Conservation (phyloP, 1,284 basidiomycete species). For the Clitocybe nebularis region DNA sequence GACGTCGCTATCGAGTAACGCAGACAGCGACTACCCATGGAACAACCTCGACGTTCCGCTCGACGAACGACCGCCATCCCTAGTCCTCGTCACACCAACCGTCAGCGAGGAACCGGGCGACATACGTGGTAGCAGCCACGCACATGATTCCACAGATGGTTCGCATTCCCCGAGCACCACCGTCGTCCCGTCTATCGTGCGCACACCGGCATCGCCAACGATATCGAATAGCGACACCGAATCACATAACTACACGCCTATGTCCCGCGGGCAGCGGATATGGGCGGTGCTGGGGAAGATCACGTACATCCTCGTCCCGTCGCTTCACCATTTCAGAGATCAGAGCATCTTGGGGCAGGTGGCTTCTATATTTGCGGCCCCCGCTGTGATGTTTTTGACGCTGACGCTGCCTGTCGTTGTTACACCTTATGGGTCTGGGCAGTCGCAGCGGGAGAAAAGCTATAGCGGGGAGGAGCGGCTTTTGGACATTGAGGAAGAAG, state of each 20-base stretch:
- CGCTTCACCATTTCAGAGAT: conserved; percentile 69
- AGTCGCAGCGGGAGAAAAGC: conserved; percentile 43
- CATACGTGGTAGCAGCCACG: neutral
- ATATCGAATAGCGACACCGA: conserved; percentile 36
- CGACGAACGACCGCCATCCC: conserved; percentile 10
- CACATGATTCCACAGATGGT: neutral
- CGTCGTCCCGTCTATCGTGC: conserved; percentile 50
- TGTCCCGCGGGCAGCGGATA: conserved; percentile 38
- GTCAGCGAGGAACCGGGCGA: neutral
- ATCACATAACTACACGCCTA: conserved; percentile 36
- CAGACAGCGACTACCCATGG: conserved; percentile 26
- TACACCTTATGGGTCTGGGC: conserved; percentile 45
- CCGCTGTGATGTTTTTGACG: conserved; percentile 83
- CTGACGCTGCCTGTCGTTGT: conserved; percentile 90
- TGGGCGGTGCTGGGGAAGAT: conserved; percentile 36
- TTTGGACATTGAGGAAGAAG: conserved; percentile 70
- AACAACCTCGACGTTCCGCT: conserved; percentile 13
- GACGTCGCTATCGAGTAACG: conserved; percentile 23
- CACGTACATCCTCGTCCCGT: conserved; percentile 78
- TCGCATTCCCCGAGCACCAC: conserved; percentile 12
- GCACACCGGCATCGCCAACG: conserved; percentile 53
- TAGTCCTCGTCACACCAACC: neutral
- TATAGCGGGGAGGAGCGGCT: conserved; percentile 38
- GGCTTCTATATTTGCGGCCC: conserved; percentile 79
- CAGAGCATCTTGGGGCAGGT: conserved; percentile 75